A percentile compares a stretch with the other conserved stretches of the same genome.
Conservation (phyloP, 176 grass and related monocot genomes). For the Bolboschoenus planiculmis region DNA sequence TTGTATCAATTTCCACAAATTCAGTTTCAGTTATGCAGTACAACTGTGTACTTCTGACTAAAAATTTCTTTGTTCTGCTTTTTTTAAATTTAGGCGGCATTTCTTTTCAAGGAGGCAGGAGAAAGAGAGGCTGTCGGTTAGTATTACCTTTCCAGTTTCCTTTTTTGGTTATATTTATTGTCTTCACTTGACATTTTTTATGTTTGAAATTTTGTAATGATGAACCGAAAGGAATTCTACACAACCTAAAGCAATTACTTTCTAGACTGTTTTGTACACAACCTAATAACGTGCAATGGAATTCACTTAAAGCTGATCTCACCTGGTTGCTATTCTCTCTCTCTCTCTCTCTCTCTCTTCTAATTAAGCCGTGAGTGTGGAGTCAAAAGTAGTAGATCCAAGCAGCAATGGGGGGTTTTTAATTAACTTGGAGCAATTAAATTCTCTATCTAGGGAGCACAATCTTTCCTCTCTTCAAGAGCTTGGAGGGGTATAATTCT, state of each 20-base stretch:
- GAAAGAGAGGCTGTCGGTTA: slow-evolving; percentile 55
- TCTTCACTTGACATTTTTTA: not conserved
- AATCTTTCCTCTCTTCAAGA: slow-evolving; percentile 28
- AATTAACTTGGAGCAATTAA: slow-evolving; percentile 22
- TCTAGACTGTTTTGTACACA: not conserved
- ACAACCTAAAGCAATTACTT: not conserved
- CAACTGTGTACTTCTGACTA: not conserved
- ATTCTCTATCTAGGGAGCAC: slow-evolving; percentile 27
- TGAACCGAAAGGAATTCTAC: not conserved
- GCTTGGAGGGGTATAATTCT: slow-evolving; percentile 20
- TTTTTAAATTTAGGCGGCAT: slow-evolving; percentile 61
- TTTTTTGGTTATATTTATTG: not conserved
- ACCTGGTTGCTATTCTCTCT: not conserved
- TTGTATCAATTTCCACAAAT: not conserved
- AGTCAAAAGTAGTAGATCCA: not conserved
- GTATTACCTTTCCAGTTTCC: not conserved
- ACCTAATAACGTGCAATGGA: not conserved
- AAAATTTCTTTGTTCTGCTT: slow-evolving; percentile 17
- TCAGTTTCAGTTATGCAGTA: not conserved
- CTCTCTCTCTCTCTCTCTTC: too few relatives aligned
- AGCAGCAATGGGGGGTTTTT: slow-evolving; percentile 16
- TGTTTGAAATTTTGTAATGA: not conserved
- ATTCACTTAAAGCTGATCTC: not conserved
- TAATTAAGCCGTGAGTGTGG: slow-evolving; percentile 6
- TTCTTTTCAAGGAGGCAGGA: slow-evolving; percentile 84